A percentile compares a stretch with the other conserved stretches of the same genome.
phyloP scores from a whole-genome alignment of 306 rosid species.

The Aeschynomene evenia region DNA sequence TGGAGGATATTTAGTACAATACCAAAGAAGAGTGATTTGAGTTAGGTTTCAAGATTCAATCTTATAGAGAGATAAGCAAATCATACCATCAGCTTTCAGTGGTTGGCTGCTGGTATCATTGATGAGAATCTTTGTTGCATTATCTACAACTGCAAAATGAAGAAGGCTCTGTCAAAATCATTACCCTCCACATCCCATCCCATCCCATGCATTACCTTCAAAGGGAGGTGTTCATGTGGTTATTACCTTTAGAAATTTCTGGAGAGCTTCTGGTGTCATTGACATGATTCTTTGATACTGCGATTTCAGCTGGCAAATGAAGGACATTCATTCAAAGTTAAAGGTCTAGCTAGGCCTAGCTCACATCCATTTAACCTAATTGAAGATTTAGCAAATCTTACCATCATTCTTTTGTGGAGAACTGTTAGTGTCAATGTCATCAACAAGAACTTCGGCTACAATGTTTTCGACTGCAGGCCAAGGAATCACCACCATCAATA shows the following conservation, averaged over 20 bases:
- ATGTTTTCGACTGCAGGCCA: conserved; percentile 39
- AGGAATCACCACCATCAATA: conserved; percentile 17
- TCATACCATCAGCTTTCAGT: conserved; percentile 33
- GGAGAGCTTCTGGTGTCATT: conserved; percentile 27
- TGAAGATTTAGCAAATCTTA: conserved; percentile 14
- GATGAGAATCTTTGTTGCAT: conserved; percentile 14
- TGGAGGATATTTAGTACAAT: background rate
- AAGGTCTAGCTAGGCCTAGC: background rate
- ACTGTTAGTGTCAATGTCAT: conserved; percentile 3
- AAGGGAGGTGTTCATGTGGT: background rate
- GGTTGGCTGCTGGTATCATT: conserved; percentile 26
- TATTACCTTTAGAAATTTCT: conserved; percentile 29
- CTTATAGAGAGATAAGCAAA: background rate
- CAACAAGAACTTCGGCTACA: conserved; percentile 11
- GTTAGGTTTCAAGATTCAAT: background rate
- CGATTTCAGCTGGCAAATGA: conserved; percentile 37
- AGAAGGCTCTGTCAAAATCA: conserved; percentile 20
- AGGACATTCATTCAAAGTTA: background rate
- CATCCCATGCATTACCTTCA: background rate
- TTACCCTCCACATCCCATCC: background rate
- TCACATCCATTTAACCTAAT: background rate
- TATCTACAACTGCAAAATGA: conserved; percentile 35
- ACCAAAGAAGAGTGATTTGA: background rate
- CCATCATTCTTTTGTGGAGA: conserved; percentile 35
- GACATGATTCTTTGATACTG: conserved; percentile 7